Conservation (phyloP, 768 basidiomycete species). For the Macrolepiota albuminosa region DNA sequence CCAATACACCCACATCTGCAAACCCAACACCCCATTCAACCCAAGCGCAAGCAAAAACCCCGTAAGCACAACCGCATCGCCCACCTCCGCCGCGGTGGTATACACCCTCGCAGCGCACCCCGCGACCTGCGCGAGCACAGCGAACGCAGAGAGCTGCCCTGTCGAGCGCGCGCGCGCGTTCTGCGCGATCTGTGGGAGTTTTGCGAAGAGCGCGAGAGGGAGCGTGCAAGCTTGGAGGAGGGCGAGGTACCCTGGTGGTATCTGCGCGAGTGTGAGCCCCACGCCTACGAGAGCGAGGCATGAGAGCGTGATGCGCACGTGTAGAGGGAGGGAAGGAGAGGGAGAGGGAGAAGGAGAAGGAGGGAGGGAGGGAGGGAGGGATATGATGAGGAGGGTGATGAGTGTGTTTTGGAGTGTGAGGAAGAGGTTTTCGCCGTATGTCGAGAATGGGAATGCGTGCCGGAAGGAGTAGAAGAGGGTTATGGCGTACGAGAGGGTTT, state of each 20-base stretch:
- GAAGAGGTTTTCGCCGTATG: constrained; percentile 97
- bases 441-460: constrained; percentile 89
- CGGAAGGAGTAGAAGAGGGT: constrained; percentile 83
- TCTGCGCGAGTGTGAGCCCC: too few relatives aligned
- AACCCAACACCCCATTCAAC: constrained; percentile 80
- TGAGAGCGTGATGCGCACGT: too few relatives aligned
- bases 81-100: constrained; percentile 88
- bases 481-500: constrained; percentile 88
- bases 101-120: constrained; percentile 92
- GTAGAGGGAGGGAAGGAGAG: too few relatives aligned
- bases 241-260: too few relatives aligned
- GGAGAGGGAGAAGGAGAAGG: too few relatives aligned
- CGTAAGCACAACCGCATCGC: constrained; percentile 73
- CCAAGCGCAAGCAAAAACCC: constrained; percentile 81
- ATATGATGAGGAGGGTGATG: constrained; percentile 84
- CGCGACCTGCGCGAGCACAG: constrained; percentile 79
- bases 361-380: constrained; percentile 31
- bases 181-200: constrained; percentile 88
- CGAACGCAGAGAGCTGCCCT: constrained; percentile 92
- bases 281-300: too few relatives aligned
- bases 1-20: constrained; percentile 85
- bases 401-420: constrained; percentile 82
- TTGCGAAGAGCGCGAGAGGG: constrained; percentile 87
- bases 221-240: constrained; percentile 83
- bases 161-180: constrained; percentile 76